These are phyloP conservation scores for Tylopilus sp. DNA, from an alignment of 1,284 basidiomycete species.

Conservation along the genomic window DNA sequence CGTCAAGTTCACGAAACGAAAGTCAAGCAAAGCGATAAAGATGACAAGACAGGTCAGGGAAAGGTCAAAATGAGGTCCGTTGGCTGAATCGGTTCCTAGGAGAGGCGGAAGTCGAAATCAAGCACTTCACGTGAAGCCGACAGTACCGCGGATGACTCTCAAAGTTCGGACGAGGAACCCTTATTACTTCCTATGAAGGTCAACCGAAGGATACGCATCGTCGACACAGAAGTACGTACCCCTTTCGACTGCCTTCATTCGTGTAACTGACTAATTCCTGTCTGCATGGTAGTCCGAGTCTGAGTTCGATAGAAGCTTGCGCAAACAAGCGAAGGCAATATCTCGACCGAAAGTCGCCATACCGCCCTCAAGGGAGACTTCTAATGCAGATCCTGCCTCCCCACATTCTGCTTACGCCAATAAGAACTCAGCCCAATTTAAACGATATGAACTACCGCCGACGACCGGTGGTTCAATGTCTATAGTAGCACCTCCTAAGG, in stretches of 20 bases:
- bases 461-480: neutral
- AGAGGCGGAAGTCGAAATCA: slow-evolving; percentile 16
- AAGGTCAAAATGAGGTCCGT: neutral
- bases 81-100: slow-evolving; percentile 15
- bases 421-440: slow-evolving; percentile 6
- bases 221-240: slow-evolving; percentile 18
- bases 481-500: slow-evolving; percentile 18
- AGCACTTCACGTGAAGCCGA: slow-evolving; percentile 6
- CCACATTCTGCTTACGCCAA: slow-evolving; percentile 1
- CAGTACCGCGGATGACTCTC: slow-evolving; percentile 8
- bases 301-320: slow-evolving; percentile 7
- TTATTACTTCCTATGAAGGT: slow-evolving; percentile 1
- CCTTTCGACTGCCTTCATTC: neutral
- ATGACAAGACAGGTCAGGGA: slow-evolving; percentile 13
- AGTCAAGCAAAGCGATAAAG: slow-evolving; percentile 21
- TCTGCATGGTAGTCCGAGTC: slow-evolving; percentile 20
- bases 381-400: slow-evolving; percentile 14
- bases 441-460: slow-evolving; percentile 5
- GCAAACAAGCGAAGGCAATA: slow-evolving; percentile 1
- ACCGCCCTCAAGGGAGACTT: slow-evolving; percentile 1
- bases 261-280: neutral
- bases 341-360: slow-evolving; percentile 4
- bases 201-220: slow-evolving; percentile 4
- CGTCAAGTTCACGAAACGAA: slow-evolving; percentile 29
- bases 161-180: slow-evolving; percentile 9